Percentiles rank a stretch among this genome's conserved stretches.
Evolutionary conservation across 2,329 filamentous ascomycete species (phyloP).

Genomic region (Domatiomyces globalis): DNA sequence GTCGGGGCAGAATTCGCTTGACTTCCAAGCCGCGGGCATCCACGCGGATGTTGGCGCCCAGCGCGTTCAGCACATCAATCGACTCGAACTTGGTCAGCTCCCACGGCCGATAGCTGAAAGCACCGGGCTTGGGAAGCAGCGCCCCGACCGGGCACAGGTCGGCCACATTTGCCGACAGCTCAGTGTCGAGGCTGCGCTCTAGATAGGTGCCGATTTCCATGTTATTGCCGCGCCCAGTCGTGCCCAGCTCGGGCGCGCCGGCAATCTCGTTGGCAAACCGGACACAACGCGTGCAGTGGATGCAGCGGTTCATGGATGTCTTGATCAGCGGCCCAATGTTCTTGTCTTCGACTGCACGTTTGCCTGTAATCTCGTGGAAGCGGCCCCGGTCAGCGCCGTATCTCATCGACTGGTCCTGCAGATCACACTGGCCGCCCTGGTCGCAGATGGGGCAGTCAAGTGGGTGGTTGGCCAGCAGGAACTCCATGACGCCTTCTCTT

Average conservation of each 20-base stretch:
- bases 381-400: slow-evolving; percentile 91
- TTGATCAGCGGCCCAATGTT: slow-evolving; percentile 97
- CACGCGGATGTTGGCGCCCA: slow-evolving; percentile 89
- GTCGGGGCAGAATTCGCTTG: slow-evolving; percentile 79
- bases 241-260: slow-evolving; percentile 87
- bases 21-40: slow-evolving; percentile 90
- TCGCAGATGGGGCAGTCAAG: slow-evolving; percentile 96
- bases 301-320: slow-evolving; percentile 99
- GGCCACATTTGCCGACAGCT: slow-evolving; percentile 93
- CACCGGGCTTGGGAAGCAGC: slow-evolving; percentile 91
- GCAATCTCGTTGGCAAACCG: slow-evolving; percentile 97
- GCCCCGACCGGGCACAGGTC: slow-evolving; percentile 96
- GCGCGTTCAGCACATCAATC: slow-evolving; percentile 80
- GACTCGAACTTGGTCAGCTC: slow-evolving; percentile 93
- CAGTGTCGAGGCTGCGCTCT: slow-evolving; percentile 82
- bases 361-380: slow-evolving; percentile 90
- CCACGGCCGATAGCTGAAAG: slow-evolving; percentile 93
- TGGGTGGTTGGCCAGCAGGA: slow-evolving; percentile 88
- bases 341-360: slow-evolving; percentile 97
- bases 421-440: slow-evolving; percentile 90
- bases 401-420: slow-evolving; percentile 98
- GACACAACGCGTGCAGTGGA: slow-evolving; percentile 95
- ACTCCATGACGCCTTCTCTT: slow-evolving; percentile 98
- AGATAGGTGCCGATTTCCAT: slow-evolving; percentile 97
- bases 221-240: slow-evolving; percentile 87